phyloP scores from a whole-genome alignment of 2,329 filamentous ascomycete genomes.

The Aciculosporium take region DNA sequence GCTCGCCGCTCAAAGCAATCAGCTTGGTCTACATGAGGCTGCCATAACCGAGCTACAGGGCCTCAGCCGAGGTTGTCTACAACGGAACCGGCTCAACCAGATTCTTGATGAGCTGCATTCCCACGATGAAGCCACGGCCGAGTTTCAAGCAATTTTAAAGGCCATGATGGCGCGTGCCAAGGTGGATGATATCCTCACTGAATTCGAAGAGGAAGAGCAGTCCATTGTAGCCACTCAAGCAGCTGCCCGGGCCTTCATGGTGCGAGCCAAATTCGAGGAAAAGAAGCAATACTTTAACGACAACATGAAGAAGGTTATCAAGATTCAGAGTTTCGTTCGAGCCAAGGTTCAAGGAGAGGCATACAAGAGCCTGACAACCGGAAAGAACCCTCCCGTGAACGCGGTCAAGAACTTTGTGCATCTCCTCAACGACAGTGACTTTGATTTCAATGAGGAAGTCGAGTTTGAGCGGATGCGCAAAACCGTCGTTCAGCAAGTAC shows the following conservation, averaged over 20 bases:
- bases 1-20: conserved; percentile 33
- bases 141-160: conserved; percentile 62
- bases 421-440: conserved; percentile 91
- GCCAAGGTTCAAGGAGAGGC: conserved; percentile 93
- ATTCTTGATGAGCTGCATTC: conserved; percentile 58
- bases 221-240: conserved; percentile 61
- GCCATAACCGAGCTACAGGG: conserved; percentile 52
- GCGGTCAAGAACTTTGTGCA: conserved; percentile 98
- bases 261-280: conserved; percentile 63
- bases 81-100: conserved; percentile 43
- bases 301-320: conserved; percentile 98
- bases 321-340: conserved; percentile 92
- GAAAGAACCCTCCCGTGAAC: conserved; percentile 91
- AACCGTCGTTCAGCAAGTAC: conserved; percentile 91
- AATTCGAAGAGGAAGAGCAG: conserved; percentile 76
- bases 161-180: conserved; percentile 66
- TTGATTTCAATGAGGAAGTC: conserved; percentile 97
- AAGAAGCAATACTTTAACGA: conserved; percentile 82
- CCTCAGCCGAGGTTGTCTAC: conserved; percentile 48
- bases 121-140: conserved; percentile 49
- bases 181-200: conserved; percentile 57
- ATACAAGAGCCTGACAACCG: conserved; percentile 90
- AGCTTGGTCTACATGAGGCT: conserved; percentile 42
- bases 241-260: conserved; percentile 54
- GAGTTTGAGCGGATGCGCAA: conserved; percentile 92